These are phyloP conservation scores for Nicotiana otophora DNA, from an alignment of 257 asterid species.

Conservation along the genomic window DNA sequence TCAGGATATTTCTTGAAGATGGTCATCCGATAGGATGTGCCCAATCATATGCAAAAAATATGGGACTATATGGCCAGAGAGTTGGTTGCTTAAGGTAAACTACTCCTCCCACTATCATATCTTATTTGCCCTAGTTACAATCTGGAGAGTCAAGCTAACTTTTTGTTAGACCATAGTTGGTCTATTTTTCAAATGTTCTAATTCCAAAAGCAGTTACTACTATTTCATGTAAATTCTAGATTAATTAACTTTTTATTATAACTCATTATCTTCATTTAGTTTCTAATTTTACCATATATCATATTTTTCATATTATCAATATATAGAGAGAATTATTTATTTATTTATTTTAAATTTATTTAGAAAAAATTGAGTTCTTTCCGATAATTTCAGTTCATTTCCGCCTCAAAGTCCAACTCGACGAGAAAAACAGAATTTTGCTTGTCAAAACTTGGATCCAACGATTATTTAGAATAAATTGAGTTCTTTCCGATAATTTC, in stretches of 20 bases:
- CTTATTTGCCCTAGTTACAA: neutral
- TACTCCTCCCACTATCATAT: neutral
- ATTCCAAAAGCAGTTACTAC: neutral
- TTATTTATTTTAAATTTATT: too few relatives aligned
- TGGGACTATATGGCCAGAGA: conserved; percentile 99
- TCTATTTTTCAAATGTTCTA: neutral
- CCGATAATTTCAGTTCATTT: too few relatives aligned
- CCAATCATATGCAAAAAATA: conserved; percentile 95
- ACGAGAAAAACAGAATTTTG: too few relatives aligned
- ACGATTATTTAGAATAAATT: too few relatives aligned
- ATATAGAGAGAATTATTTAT: too few relatives aligned
- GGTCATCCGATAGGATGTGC: conserved; percentile 95
- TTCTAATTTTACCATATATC: neutral
- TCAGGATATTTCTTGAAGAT: conserved; percentile 88
- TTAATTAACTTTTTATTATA: neutral
- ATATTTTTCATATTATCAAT: neutral
- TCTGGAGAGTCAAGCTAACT: neutral
- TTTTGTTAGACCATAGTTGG: neutral
- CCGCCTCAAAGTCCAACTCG: too few relatives aligned
- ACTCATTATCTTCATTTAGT: neutral
- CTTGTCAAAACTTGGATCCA: too few relatives aligned
- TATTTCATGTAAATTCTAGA: neutral
- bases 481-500: too few relatives aligned
- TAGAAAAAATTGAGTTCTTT: too few relatives aligned
- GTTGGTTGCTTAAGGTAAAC: conserved; percentile 88